Percentiles rank a stretch among this genome's conserved stretches.
Evolutionary conservation across 768 basidiomycete genomes (phyloP).

Genomic region (Tephrocybe sp.): DNA sequence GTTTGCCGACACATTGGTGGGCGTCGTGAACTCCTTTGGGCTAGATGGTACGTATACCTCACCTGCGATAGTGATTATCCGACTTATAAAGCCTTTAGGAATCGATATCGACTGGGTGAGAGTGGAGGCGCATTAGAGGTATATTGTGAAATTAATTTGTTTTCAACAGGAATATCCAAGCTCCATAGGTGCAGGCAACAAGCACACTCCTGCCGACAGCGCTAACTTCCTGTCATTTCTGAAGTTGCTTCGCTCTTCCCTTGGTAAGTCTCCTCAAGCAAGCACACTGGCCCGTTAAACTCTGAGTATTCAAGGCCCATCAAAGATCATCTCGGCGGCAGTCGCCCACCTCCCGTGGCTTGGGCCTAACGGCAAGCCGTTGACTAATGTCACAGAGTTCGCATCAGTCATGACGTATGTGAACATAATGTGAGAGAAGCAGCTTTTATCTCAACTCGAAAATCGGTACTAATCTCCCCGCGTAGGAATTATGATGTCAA

Average conservation of each 20-base stretch:
- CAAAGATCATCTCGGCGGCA: slow-evolving; percentile 68
- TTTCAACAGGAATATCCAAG: slow-evolving; percentile 68
- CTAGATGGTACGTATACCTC: slow-evolving; percentile 59
- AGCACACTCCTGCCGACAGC: slow-evolving; percentile 53
- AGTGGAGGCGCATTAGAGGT: neutral
- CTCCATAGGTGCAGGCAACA: slow-evolving; percentile 59
- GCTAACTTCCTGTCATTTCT: slow-evolving; percentile 66
- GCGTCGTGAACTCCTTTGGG: slow-evolving; percentile 55
- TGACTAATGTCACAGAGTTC: slow-evolving; percentile 63
- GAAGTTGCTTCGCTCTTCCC: slow-evolving; percentile 50
- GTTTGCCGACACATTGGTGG: slow-evolving; percentile 55
- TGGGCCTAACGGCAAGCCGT: slow-evolving; percentile 58
- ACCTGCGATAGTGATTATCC: neutral
- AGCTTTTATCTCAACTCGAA: neutral
- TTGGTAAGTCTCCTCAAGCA: slow-evolving; percentile 37
- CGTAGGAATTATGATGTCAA: slow-evolving; percentile 72
- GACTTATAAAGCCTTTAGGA: slow-evolving; percentile 40
- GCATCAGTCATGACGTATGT: slow-evolving; percentile 64
- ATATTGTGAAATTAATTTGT: slow-evolving; percentile 26
- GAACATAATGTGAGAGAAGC: slow-evolving; percentile 54
- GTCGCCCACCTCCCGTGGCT: slow-evolving; percentile 71
- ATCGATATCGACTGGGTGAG: slow-evolving; percentile 58
- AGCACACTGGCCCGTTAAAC: neutral
- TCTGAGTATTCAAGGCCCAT: slow-evolving; percentile 30
- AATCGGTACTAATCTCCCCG: slow-evolving; percentile 24